Evolutionary conservation across 345 rosid species (phyloP), one percentile per base, ranked within the genome.

Genomic region (Dovyalis caffra): DNA sequence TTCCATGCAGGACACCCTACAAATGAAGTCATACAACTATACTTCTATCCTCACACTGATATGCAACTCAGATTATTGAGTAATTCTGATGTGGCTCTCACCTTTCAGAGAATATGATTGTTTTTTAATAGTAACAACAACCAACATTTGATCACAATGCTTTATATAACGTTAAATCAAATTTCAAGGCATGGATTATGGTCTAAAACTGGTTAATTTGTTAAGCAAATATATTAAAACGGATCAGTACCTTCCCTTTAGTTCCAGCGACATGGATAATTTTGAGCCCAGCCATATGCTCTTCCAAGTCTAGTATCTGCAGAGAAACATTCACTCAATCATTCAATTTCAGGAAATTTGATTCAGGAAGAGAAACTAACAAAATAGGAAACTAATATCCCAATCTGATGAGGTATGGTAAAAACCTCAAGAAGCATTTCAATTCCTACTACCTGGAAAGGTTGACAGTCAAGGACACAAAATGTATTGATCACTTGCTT

Each of bases 251-350:
- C 94, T 94, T 94, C 73, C 98, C 98, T 80, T 94, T 91, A 3
- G 98, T 94, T 79, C 98, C 98, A 60, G 96, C 94, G 53, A 94
- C 94, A 83, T 94, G 98, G 76, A 94, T 89, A 79, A 94, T 85
- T 78, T 85, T 91, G 61, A 91, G 87, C 53, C 80, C 80, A 35
- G 69, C 77, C 64, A 91, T 65, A 35, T 78, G 83, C 29, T 90
- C 90, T 81, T 94, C 96, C 84, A 91, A 78, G 70, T 81, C 95
- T 23, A 94, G 82, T 72, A 91, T 89, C 97, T 94, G 84, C 45
- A 26, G 64, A 75, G 35, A 75, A 79, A 72, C 21, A 78, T 25
- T 11, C 64, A 64, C 18, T 31, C 20, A 32, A 2, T 33, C 14
- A 37, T 68, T 71, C 61, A 66, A 73, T 34, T 71, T 53, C 23